Percentiles rank a stretch among this genome's conserved stretches.
These are phyloP conservation scores for Passalora sequoiae DNA, from an alignment of 2,329 filamentous ascomycete genomes.

Conservation along the genomic window DNA sequence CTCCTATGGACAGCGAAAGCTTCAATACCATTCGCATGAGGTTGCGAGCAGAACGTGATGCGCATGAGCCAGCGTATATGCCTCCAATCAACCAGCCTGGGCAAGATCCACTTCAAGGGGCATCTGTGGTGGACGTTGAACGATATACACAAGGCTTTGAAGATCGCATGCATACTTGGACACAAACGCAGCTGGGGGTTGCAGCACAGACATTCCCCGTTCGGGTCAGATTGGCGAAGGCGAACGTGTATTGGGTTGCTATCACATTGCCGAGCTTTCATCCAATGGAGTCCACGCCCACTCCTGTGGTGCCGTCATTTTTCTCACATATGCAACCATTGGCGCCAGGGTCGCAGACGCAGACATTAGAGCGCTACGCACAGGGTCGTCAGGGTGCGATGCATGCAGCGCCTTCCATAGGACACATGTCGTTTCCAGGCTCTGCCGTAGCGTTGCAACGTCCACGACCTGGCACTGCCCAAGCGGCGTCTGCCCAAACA, in stretches of 20 bases:
- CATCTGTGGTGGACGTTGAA: constrained; percentile 42
- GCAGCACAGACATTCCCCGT: constrained; percentile 35
- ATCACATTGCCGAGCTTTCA: constrained; percentile 36
- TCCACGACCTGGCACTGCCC: constrained; percentile 16
- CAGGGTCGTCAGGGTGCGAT: constrained; percentile 13
- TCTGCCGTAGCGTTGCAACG: constrained; percentile 12
- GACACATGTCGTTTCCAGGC: constrained; percentile 15
- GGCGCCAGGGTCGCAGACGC: constrained; percentile 10
- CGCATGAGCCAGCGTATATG: constrained; percentile 47
- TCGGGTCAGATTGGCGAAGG: constrained; percentile 39
- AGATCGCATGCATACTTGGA: constrained; percentile 39
- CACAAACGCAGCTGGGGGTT: constrained; percentile 34
- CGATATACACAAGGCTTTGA: constrained; percentile 41
- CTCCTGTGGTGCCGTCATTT: constrained; percentile 4
- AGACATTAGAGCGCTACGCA: constrained; percentile 10
- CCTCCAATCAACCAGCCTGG: constrained; percentile 44
- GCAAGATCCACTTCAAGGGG: constrained; percentile 40
- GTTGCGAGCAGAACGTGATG: constrained; percentile 44
- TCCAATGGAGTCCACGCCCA: constrained; percentile 16
- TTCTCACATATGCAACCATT: constrained; percentile 6
- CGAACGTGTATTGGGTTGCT: constrained; percentile 43
- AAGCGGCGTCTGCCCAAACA: constrained; percentile 15
- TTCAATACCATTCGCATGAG: constrained; percentile 42
- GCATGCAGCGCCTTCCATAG: constrained; percentile 19
- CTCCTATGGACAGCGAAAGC: constrained; percentile 38